These are phyloP conservation scores for Oryza rufipogon DNA, from an alignment of 176 grass and related monocot species.

Conservation along the genomic window DNA sequence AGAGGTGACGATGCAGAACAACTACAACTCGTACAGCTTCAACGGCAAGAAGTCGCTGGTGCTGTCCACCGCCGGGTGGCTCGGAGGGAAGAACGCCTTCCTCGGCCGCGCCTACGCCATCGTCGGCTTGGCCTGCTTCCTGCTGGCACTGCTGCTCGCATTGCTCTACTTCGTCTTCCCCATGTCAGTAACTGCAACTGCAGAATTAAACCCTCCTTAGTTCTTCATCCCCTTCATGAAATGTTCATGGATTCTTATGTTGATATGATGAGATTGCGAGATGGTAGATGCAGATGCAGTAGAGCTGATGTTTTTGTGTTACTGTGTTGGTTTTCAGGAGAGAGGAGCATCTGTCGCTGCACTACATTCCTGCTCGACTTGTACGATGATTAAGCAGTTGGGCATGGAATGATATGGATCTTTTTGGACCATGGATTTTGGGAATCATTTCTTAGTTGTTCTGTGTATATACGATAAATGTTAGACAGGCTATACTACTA, in stretches of 20 bases:
- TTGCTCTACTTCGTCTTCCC: constrained; percentile 53
- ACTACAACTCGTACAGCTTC: constrained; percentile 80
- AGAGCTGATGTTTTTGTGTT: not conserved
- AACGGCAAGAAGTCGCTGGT: constrained; percentile 65
- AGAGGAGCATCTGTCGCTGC: constrained; percentile 33
- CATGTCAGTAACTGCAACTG: constrained; percentile 21
- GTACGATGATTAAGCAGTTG: not conserved
- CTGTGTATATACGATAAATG: not conserved
- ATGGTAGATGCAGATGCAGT: not conserved
- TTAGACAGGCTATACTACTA: not conserved
- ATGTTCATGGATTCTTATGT: not conserved
- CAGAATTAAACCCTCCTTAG: not conserved
- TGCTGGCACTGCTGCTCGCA: constrained; percentile 52
- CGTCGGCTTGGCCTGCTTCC: constrained; percentile 55
- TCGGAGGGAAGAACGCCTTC: constrained; percentile 70
- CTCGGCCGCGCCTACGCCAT: constrained; percentile 61
- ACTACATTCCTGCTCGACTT: not conserved
- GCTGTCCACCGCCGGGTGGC: constrained; percentile 58
- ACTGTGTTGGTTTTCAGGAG: constrained; percentile 33
- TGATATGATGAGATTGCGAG: not conserved
- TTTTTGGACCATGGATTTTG: constrained; percentile 21
- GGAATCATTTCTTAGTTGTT: not conserved
- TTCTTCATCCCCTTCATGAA: not conserved
- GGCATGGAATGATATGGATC: not conserved
- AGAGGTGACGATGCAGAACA: constrained; percentile 55